phyloP scores from a whole-genome alignment of 164 flowering plant genomes.

The Vitis labrusca region DNA sequence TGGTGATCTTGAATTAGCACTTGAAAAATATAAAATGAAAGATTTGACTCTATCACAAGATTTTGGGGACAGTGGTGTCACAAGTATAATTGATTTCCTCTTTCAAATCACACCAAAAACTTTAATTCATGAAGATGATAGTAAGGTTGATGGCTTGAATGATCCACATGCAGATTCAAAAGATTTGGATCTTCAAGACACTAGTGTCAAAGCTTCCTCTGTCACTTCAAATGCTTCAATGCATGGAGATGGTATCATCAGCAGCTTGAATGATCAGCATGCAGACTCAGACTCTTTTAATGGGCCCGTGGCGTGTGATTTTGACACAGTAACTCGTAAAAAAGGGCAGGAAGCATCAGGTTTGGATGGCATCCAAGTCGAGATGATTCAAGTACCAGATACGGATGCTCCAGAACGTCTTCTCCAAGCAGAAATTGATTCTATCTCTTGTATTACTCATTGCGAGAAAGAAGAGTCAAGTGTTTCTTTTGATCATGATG shows the following conservation, averaged over 20 bases:
- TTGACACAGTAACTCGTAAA: neutral
- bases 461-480: constrained; percentile 14
- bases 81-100: no score
- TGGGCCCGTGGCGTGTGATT: constrained; percentile 11
- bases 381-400: constrained; percentile 11
- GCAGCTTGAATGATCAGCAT: neutral
- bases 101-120: no score
- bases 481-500: constrained; percentile 15
- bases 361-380: constrained; percentile 1
- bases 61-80: no score
- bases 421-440: constrained; percentile 9
- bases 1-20: neutral
- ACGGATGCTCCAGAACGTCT: constrained; percentile 14
- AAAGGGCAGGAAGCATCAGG: neutral
- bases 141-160: no score
- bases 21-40: no score
- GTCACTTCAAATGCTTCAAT: neutral
- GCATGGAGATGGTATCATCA: neutral
- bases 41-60: no score
- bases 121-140: no score
- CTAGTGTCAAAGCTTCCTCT: neutral
- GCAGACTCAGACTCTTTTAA: neutral
- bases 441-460: constrained; percentile 5
- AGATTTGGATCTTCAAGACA: neutral
- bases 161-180: no score